Evolutionary conservation across 2,329 filamentous ascomycete species (phyloP).

Genomic region (Neopestalotiopsis sp.): DNA sequence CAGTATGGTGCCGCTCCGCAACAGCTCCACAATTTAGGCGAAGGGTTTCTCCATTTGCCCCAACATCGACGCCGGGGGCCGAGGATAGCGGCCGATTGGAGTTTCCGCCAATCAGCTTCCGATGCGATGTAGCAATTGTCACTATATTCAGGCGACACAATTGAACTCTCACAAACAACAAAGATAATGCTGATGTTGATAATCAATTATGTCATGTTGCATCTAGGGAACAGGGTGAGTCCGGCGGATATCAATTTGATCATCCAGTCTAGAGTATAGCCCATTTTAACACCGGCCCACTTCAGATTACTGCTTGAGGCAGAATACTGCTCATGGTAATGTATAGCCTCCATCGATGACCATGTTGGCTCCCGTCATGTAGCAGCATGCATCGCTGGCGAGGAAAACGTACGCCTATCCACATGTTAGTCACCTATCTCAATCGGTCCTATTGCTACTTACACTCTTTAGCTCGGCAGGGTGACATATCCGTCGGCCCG

Average conservation of each 20-base stretch:
- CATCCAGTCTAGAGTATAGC: too few species aligned
- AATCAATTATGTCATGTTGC: too few species aligned
- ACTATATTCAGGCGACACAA: not conserved
- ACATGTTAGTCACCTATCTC: not conserved
- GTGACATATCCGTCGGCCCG: not conserved
- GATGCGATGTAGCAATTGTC: not conserved
- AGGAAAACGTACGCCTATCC: conserved; percentile 73
- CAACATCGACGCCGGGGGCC: not conserved
- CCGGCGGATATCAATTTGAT: too few species aligned
- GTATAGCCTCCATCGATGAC: conserved; percentile 55
- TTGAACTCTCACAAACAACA: too few species aligned
- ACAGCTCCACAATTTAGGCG: not conserved
- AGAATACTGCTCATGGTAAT: not conserved
- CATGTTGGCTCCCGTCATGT: conserved; percentile 67
- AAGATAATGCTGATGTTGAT: too few species aligned
- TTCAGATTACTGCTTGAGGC: too few species aligned
- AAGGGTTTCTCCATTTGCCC: not conserved
- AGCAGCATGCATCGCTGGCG: conserved; percentile 81
- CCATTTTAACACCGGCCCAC: too few species aligned
- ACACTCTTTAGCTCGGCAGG: not conserved
- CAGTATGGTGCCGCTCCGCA: not conserved
- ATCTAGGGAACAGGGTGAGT: too few species aligned
- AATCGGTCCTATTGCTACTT: not conserved
- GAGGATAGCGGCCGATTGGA: not conserved
- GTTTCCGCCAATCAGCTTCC: not conserved